A percentile compares a stretch with the other conserved stretches of the same genome.
These are phyloP conservation scores for Fraxinus sp. DNA, from an alignment of 305 asterid species.

Conservation along the genomic window DNA sequence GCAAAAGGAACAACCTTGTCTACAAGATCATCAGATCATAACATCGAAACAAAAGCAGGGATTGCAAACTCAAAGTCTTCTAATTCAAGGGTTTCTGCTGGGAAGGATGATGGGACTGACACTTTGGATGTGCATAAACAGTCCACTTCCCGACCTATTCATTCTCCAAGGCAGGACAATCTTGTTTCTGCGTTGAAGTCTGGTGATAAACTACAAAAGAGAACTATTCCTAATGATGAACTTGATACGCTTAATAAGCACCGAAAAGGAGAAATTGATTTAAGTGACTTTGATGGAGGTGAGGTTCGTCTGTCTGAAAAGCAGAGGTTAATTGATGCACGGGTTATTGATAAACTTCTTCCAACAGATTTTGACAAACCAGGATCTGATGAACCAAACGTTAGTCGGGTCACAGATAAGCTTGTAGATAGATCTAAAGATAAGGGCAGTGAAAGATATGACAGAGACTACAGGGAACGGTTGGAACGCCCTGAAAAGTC, in stretches of 20 bases:
- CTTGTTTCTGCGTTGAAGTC: conserved; percentile 44
- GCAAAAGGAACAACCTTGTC: conserved; percentile 51
- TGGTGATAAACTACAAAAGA: conserved; percentile 70
- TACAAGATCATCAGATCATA: conserved; percentile 49
- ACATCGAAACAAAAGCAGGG: conserved; percentile 56
- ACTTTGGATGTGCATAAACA: conserved; percentile 56
- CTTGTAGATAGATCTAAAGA: conserved; percentile 72
- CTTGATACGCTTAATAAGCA: conserved; percentile 79
- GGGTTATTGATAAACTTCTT: conserved; percentile 55
- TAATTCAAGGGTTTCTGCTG: conserved; percentile 52
- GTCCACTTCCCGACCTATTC: conserved; percentile 53
- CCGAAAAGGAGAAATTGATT: conserved; percentile 74
- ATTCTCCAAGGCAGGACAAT: conserved; percentile 78
- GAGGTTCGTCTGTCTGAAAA: conserved; percentile 72
- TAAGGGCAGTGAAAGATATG: conserved; percentile 74
- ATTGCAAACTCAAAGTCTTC: conserved; percentile 41
- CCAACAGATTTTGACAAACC: conserved; percentile 47
- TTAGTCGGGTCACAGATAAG: conserved; percentile 57
- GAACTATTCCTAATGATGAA: conserved; percentile 82
- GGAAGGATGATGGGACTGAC: conserved; percentile 68
- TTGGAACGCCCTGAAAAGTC: conserved; percentile 72
- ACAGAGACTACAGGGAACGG: conserved; percentile 76
- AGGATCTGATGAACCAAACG: conserved; percentile 60
- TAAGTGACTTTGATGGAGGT: conserved; percentile 58
- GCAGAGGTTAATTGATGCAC: conserved; percentile 61